Base-by-base conservation (phyloP, 495 filamentous ascomycete species). In the Stereocaulon alpinum region DNA sequence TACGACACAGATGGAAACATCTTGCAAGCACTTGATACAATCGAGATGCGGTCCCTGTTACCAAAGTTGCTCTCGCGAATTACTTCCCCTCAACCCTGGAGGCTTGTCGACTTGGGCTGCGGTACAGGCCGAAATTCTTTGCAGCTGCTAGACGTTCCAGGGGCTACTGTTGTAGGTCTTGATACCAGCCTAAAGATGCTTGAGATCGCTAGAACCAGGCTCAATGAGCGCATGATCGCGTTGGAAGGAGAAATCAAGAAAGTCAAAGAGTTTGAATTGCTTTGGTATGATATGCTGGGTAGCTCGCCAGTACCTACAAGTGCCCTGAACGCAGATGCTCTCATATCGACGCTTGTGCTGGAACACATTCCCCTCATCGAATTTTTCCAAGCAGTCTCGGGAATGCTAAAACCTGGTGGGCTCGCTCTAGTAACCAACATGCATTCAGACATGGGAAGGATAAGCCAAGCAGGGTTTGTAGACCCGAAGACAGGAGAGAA, bases 1-100 rank as follows among this genome's bases (percentile, higher is more conserved):
- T 89, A 90, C 70, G 86, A 90, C 66, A 82, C 76, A 43, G 85
- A 89, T 60, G 81, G 81, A 29, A 90, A 89, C 67, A 85, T 88
- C 67, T 75, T 90, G 2, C 86, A 89, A 72, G 77, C 78, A 6
- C 73, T 87, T 37, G 86, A 90, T 65, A 80, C 80, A 37, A 66
- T 80, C 41, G 77, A 85, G 66, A 76, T 87, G 66, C 64, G 62
- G 12, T 59, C 66, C 1, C 64, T 86, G 1, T 73, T 89, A 27
- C 83, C 85, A 2, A 56, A 61, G 0, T 78, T 87, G 55, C 64
- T 86, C 12, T 48, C 63, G 1, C 65, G 51, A 4, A 65, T 80
- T n/a, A 63, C 58, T 44, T 60, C 59, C 5, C 50, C 55, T 22
- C 64, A 67, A n/a, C 62, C 37, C 49, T 71, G 76, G 67, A 74